phyloP scores from a whole-genome alignment of 371 early-diverging fungal genomes.

The Apophysomyces elegans region DNA sequence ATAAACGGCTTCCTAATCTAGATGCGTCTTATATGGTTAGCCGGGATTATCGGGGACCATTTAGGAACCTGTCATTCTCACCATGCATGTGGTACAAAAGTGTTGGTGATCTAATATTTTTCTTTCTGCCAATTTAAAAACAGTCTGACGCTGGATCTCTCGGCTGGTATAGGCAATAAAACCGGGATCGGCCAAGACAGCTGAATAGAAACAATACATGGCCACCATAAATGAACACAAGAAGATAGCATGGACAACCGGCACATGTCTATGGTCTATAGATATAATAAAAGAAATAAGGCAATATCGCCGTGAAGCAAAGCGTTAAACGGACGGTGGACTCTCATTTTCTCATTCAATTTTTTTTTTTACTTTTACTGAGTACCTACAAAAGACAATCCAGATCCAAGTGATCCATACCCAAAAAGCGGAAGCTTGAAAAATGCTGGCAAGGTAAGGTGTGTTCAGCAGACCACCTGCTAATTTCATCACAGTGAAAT shows the following conservation, averaged over 20 bases:
- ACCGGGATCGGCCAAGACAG: conserved; percentile 84
- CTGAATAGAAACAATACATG: conserved; percentile 74
- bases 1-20: conserved; percentile 86
- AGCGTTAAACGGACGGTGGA: too few species aligned
- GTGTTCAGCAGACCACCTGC: conserved; percentile 53
- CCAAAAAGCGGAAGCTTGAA: conserved; percentile 68
- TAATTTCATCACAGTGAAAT: conserved; percentile 44
- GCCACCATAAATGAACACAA: conserved; percentile 28
- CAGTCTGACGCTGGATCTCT: conserved; percentile 50
- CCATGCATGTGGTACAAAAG: conserved; percentile 84
- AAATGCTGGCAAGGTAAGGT: conserved; percentile 73
- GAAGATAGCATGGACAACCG: not conserved
- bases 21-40: too few species aligned
- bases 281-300: not conserved
- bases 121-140: conserved; percentile 73
- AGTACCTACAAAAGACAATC: not conserved
- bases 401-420: conserved; percentile 47
- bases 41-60: too few species aligned
- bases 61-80: conserved; percentile 18
- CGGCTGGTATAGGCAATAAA: conserved; percentile 61
- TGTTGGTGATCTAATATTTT: conserved; percentile 72
- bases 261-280: not conserved
- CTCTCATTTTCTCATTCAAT: too few species aligned
- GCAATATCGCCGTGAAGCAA: too few species aligned
- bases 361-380: not conserved